Percentiles rank a stretch among this genome's conserved stretches.
phyloP scores from a whole-genome alignment of 192 early-diverging fungal species.

The Rhizophagus sp. region DNA sequence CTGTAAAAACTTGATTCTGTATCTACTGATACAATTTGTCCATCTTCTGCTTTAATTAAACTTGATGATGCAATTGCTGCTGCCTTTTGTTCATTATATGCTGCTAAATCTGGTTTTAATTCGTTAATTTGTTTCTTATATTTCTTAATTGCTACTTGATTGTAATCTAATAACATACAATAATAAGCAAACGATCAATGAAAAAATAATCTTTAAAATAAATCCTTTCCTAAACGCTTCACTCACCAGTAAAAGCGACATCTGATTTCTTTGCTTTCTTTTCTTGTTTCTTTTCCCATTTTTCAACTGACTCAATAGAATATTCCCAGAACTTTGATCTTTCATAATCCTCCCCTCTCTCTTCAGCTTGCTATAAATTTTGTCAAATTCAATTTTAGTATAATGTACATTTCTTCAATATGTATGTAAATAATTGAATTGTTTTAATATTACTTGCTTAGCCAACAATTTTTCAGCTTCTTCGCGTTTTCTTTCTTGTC shows the following conservation, averaged over 20 bases:
- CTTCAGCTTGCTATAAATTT: slow-evolving; percentile 54
- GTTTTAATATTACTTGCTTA: slow-evolving; percentile 42
- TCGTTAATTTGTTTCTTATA: slow-evolving; percentile 78
- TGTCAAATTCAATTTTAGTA: not conserved
- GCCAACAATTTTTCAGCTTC: slow-evolving; percentile 74
- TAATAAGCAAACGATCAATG: slow-evolving; percentile 10
- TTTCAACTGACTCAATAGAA: slow-evolving; percentile 82
- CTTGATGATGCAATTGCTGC: slow-evolving; percentile 28
- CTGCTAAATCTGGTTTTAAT: slow-evolving; percentile 80
- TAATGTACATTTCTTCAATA: not conserved
- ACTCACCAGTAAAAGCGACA: slow-evolving; percentile 77
- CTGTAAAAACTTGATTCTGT: slow-evolving; percentile 57
- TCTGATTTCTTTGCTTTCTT: slow-evolving; percentile 67
- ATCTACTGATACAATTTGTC: slow-evolving; percentile 37
- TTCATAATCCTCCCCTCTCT: slow-evolving; percentile 81
- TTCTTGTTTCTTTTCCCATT: slow-evolving; percentile 80
- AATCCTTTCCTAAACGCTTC: not conserved
- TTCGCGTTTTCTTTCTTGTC: slow-evolving; percentile 66
- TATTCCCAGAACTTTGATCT: slow-evolving; percentile 81
- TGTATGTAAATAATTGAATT: not conserved
- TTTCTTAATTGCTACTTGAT: slow-evolving; percentile 85
- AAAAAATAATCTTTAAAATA: not conserved
- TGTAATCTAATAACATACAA: slow-evolving; percentile 57
- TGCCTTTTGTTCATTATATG: slow-evolving; percentile 71
- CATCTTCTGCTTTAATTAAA: slow-evolving; percentile 43